phyloP scores from a whole-genome alignment of 345 rosid species.

The Gossypium raimondii region DNA sequence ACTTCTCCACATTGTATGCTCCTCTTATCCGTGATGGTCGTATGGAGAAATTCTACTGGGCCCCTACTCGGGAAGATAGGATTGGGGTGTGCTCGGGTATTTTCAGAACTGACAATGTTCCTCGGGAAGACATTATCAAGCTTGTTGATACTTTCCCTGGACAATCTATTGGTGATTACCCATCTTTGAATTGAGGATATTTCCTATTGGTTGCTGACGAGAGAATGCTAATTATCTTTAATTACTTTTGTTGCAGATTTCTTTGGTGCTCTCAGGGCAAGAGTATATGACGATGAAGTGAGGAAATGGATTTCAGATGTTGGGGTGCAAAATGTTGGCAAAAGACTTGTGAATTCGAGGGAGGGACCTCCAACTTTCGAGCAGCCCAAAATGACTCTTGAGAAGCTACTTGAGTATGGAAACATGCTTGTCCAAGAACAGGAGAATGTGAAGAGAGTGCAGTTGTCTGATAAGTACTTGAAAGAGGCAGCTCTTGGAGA shows the following conservation, averaged over 20 bases:
- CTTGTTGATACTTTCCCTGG: constrained; percentile 92
- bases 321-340: constrained; percentile 66
- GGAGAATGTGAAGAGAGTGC: constrained; percentile 93
- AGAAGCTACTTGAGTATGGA: constrained; percentile 78
- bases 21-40: constrained; percentile 99
- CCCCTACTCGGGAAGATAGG: constrained; percentile 88
- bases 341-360: constrained; percentile 85
- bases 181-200: background rate
- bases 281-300: constrained; percentile 95
- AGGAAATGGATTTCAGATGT: constrained; percentile 66
- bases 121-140: constrained; percentile 54
- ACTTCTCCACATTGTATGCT: constrained; percentile 91
- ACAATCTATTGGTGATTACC: constrained; percentile 74
- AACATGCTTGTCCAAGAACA: constrained; percentile 86
- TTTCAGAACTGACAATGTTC: constrained; percentile 58
- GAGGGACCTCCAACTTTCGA: constrained; percentile 76
- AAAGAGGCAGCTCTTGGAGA: constrained; percentile 88
- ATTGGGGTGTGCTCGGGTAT: constrained; percentile 89
- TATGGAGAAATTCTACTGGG: constrained; percentile 99
- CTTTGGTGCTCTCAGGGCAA: constrained; percentile 90
- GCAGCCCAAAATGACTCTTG: constrained; percentile 66
- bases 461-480: constrained; percentile 81
- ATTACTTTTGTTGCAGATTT: constrained; percentile 46
- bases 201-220: background rate
- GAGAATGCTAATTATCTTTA: background rate